Base-by-base conservation (phyloP, 306 rosid genomes). In the Vachellia pachyceras region DNA sequence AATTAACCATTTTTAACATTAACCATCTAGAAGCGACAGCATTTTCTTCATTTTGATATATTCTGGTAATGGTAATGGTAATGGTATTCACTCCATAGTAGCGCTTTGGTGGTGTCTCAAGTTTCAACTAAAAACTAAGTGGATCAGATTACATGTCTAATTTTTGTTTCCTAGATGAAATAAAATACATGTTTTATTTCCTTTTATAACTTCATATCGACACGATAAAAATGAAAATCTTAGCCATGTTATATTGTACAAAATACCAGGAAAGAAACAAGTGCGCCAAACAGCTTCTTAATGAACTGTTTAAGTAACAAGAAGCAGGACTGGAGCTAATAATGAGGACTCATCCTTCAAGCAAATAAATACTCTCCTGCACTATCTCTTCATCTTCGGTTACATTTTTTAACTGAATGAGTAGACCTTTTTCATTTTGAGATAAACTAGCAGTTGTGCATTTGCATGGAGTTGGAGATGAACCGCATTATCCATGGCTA, bases 251-350 rank as follows among this genome's bases (percentile, higher is more conserved):
- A 25, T 18, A 10, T 66, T 15, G 37, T 66, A 41, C 47, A 37
- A 66, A 37, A 66, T 15, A 66, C 29, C 14, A 66, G n/a, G 46
- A 17, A 17, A 37, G 71, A 36, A 8, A 15, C 46, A 17, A 39
- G 3, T 37, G 72, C 42, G 39, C 72, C 47, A 39, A 67, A 39
- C 47, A 39, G 29, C 47, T 39, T 20, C 72, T 3, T 8, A 18
- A 18, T 50, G 50, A 70, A 79, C 70, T 54, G 50, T 40, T 49
- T 45, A 69, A 39, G 69, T 25, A 70, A 47, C 69, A 69, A 61
- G 12, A 84, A 70, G 77, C 37, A 44, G 4, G 11, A 22, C 18
- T 69, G 11, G 75, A 0, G 57, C 49, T 17, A 44, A 69, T 12
- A 69, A 49, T 46, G 61, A 55, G 80, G 18, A 50, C 10, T 22